These are phyloP conservation scores for Ganoderma boninense DNA, from an alignment of 1,284 basidiomycete genomes.

Conservation along the genomic window DNA sequence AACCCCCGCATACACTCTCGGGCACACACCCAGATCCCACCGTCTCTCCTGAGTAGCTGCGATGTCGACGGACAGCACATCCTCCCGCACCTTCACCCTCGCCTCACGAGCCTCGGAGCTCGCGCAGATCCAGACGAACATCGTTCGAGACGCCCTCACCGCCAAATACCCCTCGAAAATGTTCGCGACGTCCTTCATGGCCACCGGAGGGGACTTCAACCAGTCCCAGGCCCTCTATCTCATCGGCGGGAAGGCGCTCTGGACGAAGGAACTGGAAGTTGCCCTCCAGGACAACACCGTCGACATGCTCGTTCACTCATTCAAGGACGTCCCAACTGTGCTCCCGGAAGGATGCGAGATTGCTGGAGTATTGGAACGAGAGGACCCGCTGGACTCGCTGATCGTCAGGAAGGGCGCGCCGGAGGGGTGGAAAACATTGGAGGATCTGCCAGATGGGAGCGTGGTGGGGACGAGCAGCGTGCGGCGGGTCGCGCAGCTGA, in stretches of 20 bases:
- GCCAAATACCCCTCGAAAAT: slow-evolving; percentile 52
- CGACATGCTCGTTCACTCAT: slow-evolving; percentile 93
- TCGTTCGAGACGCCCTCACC: slow-evolving; percentile 69
- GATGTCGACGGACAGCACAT: background rate
- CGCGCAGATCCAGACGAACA: slow-evolving; percentile 88
- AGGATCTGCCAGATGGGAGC: slow-evolving; percentile 88
- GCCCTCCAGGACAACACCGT: slow-evolving; percentile 78
- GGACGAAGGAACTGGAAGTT: slow-evolving; percentile 96
- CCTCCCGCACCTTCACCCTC: slow-evolving; percentile 53
- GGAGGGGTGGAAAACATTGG: slow-evolving; percentile 76
- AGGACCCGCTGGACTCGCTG: slow-evolving; percentile 90
- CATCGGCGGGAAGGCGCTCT: slow-evolving; percentile 88
- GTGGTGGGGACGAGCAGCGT: slow-evolving; percentile 97
- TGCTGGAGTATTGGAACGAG: slow-evolving; percentile 87
- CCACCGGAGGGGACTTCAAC: slow-evolving; percentile 93
- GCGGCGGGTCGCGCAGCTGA: slow-evolving; percentile 90
- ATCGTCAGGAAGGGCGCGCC: slow-evolving; percentile 79
- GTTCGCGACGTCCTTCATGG: slow-evolving; percentile 87
- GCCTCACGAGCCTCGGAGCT: slow-evolving; percentile 90
- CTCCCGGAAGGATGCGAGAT: slow-evolving; percentile 57
- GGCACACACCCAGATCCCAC: background rate
- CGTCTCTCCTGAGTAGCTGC: too few relatives aligned
- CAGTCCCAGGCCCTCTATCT: slow-evolving; percentile 84
- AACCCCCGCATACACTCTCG: background rate
- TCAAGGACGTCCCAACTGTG: slow-evolving; percentile 96